These are phyloP conservation scores for Eutrema japonicum DNA, from an alignment of 345 rosid genomes.

Conservation along the genomic window DNA sequence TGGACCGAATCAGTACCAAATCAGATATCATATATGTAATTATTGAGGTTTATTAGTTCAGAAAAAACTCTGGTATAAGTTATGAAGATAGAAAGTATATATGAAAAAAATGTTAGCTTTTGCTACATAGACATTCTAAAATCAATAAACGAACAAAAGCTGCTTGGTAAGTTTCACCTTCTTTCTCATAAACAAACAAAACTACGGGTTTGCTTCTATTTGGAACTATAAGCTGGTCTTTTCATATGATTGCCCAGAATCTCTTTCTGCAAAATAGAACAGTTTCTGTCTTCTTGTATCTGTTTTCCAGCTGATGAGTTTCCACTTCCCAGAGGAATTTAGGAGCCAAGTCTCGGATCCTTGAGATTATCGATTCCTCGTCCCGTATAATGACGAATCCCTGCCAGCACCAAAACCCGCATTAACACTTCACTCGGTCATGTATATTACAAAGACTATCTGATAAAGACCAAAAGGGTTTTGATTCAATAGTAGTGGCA, in stretches of 20 bases:
- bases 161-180: neutral
- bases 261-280: conserved; percentile 80
- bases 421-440: neutral
- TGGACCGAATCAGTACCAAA: conserved; percentile 9
- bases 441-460: neutral
- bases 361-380: conserved; percentile 57
- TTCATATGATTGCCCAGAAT: conserved; percentile 74
- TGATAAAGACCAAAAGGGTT: conserved; percentile 4
- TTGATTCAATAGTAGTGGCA: conserved; percentile 6
- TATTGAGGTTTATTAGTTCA: neutral
- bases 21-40: conserved; percentile 12
- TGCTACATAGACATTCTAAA: neutral
- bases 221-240: neutral
- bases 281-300: conserved; percentile 60
- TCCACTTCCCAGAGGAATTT: conserved; percentile 85
- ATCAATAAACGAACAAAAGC: neutral
- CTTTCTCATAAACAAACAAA: neutral
- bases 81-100: neutral
- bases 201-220: neutral
- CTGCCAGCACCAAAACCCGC: conserved; percentile 48
- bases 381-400: conserved; percentile 84
- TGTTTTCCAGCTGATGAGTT: conserved; percentile 60
- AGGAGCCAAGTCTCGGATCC: conserved; percentile 66
- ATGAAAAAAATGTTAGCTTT: neutral
- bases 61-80: neutral